Conservation (phyloP, 169 alveolate genomes). For the Babesia bovis region DNA sequence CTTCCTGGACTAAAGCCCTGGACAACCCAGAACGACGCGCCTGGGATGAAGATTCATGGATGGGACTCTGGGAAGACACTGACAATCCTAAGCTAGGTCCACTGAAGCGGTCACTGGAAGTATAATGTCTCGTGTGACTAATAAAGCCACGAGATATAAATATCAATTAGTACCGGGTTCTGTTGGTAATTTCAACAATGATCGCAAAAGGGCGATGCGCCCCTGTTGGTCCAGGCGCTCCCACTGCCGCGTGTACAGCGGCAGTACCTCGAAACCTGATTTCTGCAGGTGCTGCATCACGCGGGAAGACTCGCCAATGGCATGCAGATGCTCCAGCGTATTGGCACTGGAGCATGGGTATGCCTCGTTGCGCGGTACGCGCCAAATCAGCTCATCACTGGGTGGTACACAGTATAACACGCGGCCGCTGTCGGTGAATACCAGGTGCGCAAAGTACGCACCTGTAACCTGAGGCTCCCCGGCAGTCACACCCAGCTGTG, state of each 20-base stretch:
- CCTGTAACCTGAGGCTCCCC: constrained; percentile 49
- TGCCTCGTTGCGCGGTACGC: constrained; percentile 26
- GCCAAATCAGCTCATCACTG: constrained; percentile 23
- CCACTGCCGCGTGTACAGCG: constrained; percentile 33
- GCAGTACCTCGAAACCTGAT: constrained; percentile 32
- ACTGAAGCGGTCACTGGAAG: constrained; percentile 26
- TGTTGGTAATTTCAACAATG: not conserved
- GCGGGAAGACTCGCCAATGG: constrained; percentile 24
- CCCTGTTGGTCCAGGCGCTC: constrained; percentile 5
- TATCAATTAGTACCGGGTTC: not conserved
- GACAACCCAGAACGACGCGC: not conserved
- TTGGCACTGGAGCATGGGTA: constrained; percentile 3
- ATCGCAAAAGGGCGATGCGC: not conserved
- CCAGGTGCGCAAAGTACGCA: constrained; percentile 47
- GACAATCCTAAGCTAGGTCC: not conserved
- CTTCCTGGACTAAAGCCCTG: constrained; percentile 8
- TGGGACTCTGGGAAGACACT: constrained; percentile 13
- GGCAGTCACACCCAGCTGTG: constrained; percentile 25
- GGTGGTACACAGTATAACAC: constrained; percentile 22
- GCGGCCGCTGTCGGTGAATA: not conserved
- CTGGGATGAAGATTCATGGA: constrained; percentile 38
- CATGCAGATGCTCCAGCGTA: constrained; percentile 19
- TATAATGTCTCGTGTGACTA: too few relatives aligned
- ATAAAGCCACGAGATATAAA: not conserved
- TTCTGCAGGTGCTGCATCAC: constrained; percentile 40